phyloP scores from a whole-genome alignment of 805 yeast genomes.

The Naumovozyma dairenensis region DNA sequence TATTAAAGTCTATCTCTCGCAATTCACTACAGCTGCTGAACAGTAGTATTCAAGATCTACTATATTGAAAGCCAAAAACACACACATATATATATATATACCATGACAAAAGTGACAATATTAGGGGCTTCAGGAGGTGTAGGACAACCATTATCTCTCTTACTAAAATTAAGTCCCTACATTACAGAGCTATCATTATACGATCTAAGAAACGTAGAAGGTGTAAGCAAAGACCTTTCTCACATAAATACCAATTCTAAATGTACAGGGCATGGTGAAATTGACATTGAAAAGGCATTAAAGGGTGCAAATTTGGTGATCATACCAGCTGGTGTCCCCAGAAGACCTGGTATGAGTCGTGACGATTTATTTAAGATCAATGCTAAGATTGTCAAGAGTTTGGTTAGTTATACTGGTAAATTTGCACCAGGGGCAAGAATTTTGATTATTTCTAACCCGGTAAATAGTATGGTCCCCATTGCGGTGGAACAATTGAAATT shows the following conservation, averaged over 20 bases:
- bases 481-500: slow-evolving; percentile 69
- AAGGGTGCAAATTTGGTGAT: slow-evolving; percentile 76
- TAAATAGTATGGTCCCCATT: slow-evolving; percentile 76
- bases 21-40: no score
- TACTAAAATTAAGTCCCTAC: slow-evolving; percentile 61
- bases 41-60: no score
- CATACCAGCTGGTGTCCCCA: slow-evolving; percentile 85
- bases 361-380: slow-evolving; percentile 78
- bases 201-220: slow-evolving; percentile 69
- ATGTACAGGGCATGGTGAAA: slow-evolving; percentile 59
- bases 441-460: slow-evolving; percentile 69
- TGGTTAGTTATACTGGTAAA: slow-evolving; percentile 60
- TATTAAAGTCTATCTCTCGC: no score
- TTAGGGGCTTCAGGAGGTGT: slow-evolving; percentile 84
- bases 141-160: slow-evolving; percentile 59
- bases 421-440: slow-evolving; percentile 60
- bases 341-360: slow-evolving; percentile 86
- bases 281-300: slow-evolving; percentile 58
- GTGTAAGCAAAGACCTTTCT: slow-evolving; percentile 72
- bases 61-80: no score
- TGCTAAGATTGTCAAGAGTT: slow-evolving; percentile 70
- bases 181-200: slow-evolving; percentile 61
- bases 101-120: slow-evolving; percentile 53
- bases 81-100: no score
- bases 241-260: slow-evolving; percentile 69